Base-by-base conservation (phyloP, 768 basidiomycete genomes). In the Crassisporium funariophilum region DNA sequence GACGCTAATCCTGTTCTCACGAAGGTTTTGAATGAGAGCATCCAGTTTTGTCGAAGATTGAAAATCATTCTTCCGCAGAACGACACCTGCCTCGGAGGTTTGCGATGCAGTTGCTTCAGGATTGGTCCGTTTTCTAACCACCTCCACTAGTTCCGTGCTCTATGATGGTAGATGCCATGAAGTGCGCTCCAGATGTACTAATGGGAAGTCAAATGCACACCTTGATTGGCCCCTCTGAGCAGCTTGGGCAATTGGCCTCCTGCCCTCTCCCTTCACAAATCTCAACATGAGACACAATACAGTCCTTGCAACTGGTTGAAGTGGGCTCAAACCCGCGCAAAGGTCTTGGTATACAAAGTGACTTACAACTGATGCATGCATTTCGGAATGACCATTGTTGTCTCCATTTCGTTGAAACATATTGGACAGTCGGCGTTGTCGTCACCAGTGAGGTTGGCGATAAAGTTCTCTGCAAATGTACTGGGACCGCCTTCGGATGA, bases 1-100 rank as follows among this genome's bases (percentile, higher is more conserved):
- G 12, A 40, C n/a, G 31, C 15, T 17, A 19, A 35, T 16, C 21
- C 19, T 46, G n/a, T 5, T 72, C 74, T 43, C 60, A 81, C 90
- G 76, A 4, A 98, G 76, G 60, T 86, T 79, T 47, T 80, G 75
- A 7, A 90, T 65, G 20, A 98, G 69, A 1, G 94, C 94, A 44
- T 93, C 81, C 3, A 98, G 72, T 66, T 98, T 98, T 1, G 95
- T 97, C 7, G 91, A 94, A 4, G 91, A 88, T 29, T 82, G 78
- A 66, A 97, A 91, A 66, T 95, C 83, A 53, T 92, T 92, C 54
- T 83, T 81, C 9, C 88, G 75, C 35, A 95, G 67, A 11, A 79
- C 68, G 20, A 92, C 72, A 12, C 64, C 68, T 10, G 78, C 68
- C 27, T 68, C 56, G 4, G 71, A 60, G 13, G 60, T 43, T 52